phyloP scores from a whole-genome alignment of 164 flowering plant species.

The Liriodendron chinense region DNA sequence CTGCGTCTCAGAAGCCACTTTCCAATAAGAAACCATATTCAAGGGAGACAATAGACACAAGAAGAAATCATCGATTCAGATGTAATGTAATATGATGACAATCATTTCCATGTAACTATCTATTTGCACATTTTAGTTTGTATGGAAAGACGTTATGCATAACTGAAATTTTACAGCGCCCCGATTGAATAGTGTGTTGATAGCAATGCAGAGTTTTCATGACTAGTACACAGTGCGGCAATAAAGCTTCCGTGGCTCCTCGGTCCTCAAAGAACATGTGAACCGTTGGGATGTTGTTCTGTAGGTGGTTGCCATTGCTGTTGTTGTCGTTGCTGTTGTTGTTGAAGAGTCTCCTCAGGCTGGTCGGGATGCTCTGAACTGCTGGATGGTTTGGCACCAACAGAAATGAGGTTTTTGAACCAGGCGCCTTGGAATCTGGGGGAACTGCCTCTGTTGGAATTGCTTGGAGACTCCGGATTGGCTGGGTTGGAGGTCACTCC shows the following conservation, averaged over 20 bases:
- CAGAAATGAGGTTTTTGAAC: conserved; percentile 63
- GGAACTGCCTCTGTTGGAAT: conserved; percentile 39
- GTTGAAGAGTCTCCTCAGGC: conserved; percentile 31
- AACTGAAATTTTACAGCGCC: not conserved
- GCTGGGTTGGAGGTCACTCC: conserved; percentile 30
- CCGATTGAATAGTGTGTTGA: not conserved
- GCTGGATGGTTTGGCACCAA: conserved; percentile 57
- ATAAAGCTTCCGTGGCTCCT: not conserved
- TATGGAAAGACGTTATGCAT: not conserved
- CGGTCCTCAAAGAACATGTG: not conserved
- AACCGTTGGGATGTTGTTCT: not conserved
- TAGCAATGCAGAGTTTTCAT: not conserved
- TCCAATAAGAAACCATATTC: conserved; percentile 5
- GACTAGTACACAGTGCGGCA: not conserved
- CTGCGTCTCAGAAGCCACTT: conserved; percentile 22
- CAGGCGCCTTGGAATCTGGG: conserved; percentile 65
- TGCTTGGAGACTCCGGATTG: conserved; percentile 48
- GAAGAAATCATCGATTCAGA: not conserved
- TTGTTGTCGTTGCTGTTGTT: conserved; percentile 15
- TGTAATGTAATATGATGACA: conserved; percentile 23
- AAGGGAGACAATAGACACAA: conserved; percentile 9
- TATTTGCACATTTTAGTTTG: not conserved
- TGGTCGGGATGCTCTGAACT: conserved; percentile 48
- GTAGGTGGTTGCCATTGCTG: not conserved
- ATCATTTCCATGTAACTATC: not conserved